A percentile compares a stretch with the other conserved stretches of the same genome.
phyloP scores from a whole-genome alignment of 78 protist species.

The Emiliania huxleyi region DNA sequence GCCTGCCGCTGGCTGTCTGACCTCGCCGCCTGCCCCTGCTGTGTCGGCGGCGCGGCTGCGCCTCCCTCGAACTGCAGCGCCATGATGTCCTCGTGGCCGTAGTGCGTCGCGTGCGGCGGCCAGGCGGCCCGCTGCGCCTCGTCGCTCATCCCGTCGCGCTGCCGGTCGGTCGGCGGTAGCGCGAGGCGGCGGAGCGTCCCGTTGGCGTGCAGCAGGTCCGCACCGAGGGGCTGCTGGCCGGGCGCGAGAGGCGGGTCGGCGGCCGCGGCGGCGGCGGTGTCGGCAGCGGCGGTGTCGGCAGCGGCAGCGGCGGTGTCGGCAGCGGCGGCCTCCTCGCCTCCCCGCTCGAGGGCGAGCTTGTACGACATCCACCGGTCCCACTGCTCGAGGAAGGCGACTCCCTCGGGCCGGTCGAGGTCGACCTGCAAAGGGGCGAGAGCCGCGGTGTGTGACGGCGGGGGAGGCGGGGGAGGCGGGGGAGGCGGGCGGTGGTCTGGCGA shows the following conservation, averaged over 20 bases:
- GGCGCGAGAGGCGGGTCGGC: not conserved
- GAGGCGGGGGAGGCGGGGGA: too few species aligned
- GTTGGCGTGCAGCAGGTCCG: not conserved
- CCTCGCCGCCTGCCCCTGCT: too few species aligned
- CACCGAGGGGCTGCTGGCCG: not conserved
- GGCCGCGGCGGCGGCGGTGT: too few species aligned
- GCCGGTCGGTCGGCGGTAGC: not conserved
- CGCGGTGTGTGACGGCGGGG: too few species aligned
- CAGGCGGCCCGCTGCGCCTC: not conserved
- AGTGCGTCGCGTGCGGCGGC: not conserved
- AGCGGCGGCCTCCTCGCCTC: not conserved
- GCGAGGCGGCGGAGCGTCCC: not conserved
- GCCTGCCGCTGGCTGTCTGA: too few species aligned
- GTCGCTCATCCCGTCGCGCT: not conserved
- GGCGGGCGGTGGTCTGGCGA: too few species aligned
- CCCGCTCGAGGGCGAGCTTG: too few species aligned
- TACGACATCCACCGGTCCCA: not conserved
- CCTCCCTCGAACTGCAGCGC: not conserved
- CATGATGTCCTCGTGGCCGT: constrained; percentile 7
- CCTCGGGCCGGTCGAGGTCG: not conserved
- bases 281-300: too few species aligned
- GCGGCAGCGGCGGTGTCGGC: too few species aligned
- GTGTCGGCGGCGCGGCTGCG: too few species aligned
- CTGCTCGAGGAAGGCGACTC: not conserved
- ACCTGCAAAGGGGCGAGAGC: too few species aligned